phyloP scores from a whole-genome alignment of 1,139 yeast genomes.

The Martiniozyma asiatica region DNA sequence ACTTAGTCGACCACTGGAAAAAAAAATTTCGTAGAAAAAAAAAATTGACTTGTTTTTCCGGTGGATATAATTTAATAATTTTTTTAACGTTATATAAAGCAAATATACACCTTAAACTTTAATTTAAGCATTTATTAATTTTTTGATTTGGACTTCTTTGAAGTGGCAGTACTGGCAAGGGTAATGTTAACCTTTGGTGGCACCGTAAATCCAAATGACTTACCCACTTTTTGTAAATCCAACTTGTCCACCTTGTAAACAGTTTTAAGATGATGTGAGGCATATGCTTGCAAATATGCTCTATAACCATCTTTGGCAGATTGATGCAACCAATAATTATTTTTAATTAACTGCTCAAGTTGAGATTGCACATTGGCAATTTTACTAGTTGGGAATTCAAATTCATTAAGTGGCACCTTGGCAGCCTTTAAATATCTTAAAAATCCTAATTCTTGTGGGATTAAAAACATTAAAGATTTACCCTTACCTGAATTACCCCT shows the following conservation, averaged over 20 bases:
- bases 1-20: too few relatives aligned
- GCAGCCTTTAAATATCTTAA: slow-evolving; percentile 91
- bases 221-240: slow-evolving; percentile 89
- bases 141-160: too few relatives aligned
- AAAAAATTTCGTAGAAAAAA: too few relatives aligned
- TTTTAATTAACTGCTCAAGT: slow-evolving; percentile 78
- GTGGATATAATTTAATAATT: too few relatives aligned
- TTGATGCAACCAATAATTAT: slow-evolving; percentile 89
- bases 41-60: too few relatives aligned
- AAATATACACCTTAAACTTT: too few relatives aligned
- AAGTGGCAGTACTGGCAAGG: too few relatives aligned
- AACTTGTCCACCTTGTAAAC: slow-evolving; percentile 93
- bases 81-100: too few relatives aligned
- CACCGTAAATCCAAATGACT: slow-evolving; percentile 84
- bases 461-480: slow-evolving; percentile 84
- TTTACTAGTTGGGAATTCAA: slow-evolving; percentile 86
- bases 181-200: slow-evolving; percentile 97
- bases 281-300: slow-evolving; percentile 91
- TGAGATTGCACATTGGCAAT: slow-evolving; percentile 94
- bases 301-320: slow-evolving; percentile 97
- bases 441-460: slow-evolving; percentile 91
- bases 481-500: slow-evolving; percentile 91
- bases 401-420: slow-evolving; percentile 92
- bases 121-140: too few relatives aligned
- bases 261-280: slow-evolving; percentile 89